Base-by-base conservation (phyloP, 2,329 filamentous ascomycete genomes). In the Cytospora piceae region DNA sequence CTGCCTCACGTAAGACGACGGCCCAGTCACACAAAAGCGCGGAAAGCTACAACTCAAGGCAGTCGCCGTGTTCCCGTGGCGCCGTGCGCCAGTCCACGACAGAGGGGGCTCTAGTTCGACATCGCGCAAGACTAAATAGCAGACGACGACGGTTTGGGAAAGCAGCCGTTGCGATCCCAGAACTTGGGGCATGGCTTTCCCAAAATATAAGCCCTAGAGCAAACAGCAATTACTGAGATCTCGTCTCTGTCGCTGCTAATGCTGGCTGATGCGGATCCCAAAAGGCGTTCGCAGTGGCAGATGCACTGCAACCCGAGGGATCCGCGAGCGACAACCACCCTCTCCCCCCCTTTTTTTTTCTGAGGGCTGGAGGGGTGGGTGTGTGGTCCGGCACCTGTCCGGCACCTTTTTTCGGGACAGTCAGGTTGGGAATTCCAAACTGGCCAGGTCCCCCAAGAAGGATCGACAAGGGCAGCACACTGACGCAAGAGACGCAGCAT, bases 291-390 rank as follows among this genome's bases (percentile, higher is more conserved):
- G 64, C 54, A 63, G 51, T 52, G 53, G 29, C 24, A 52, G 58
- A 65, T 62, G 64, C 64, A 49, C 61, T 65, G 64, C 64, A 65
- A 65, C 64, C 64, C 64, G 64, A 62, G 58, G 34, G 59, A 63
- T 63, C 58, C 64, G 58, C 59, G 59, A 63, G 58, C 34, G 29
- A n/a, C n/a, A n/a, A n/a, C 57, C 42, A 14, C 53, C 31, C 17
- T 37, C 57, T 8, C 14, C 9, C 42, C 22, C 17, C 15, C 53
- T 31, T 42, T 11, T 6, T 11, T 9, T 34, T 12, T 34, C 8
- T 34, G 32, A 34, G 32, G 8, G 32, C 32, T 34, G 51, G 39
- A 37, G 46, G 58, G 59, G 27, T 27, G 59, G 64, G 64, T 61
- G 60, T 56, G 63, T 65, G 54, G 54, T 56, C 64, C 59, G 64